Base-by-base conservation (phyloP, 1,284 basidiomycete species). In the Coniferiporia weirii region DNA sequence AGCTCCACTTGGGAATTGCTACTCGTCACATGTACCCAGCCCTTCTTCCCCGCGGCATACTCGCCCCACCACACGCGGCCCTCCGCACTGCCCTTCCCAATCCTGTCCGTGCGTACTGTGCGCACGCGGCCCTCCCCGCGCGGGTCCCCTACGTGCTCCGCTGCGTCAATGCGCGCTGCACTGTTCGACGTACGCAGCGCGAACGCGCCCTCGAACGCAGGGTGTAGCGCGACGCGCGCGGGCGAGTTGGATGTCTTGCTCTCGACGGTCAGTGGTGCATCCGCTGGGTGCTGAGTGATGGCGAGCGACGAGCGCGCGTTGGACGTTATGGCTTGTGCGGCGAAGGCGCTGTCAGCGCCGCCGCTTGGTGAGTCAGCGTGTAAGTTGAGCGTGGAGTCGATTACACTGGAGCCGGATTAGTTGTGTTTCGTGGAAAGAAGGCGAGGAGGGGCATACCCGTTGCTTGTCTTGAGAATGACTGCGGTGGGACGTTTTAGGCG, bases 191-290 rank as follows among this genome's bases (percentile, higher is more conserved):
- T 56, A 6, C 48, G 52, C 12, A 61, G 55, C 10, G 12, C 32
- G 44, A 59, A 59, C 36, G 53, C 46, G 10, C 64, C 64, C 52
- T 65, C 64, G 45, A 59, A 65, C 4, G 64, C 51, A 7, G 64
- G 57, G 35, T 62, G 63, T 8, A 65, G 45, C 4, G 44, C 46
- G 4, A 55, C 59, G 15, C 38, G 38, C 17, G 57, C 51, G 3
- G 45, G 19, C 10, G 52, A n/a, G 50, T 64, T 64, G 12, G 56
- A 35, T 9, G 59, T 64, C n/a, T 50, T 57, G 20, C n/a, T 45
- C 15, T 27, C 44, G 13, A 63, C 27, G 2, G 53, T 40, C 4
- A 48, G 51, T 9, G 3, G 44, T 6, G 44, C 44, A 50, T 17
- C 12, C 19, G 32, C 13, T 52, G 59, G 46, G 45, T 58, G 52